Evolutionary conservation across 148 eudicot genomes (phyloP).

Genomic region (Euryodendron excelsum): DNA sequence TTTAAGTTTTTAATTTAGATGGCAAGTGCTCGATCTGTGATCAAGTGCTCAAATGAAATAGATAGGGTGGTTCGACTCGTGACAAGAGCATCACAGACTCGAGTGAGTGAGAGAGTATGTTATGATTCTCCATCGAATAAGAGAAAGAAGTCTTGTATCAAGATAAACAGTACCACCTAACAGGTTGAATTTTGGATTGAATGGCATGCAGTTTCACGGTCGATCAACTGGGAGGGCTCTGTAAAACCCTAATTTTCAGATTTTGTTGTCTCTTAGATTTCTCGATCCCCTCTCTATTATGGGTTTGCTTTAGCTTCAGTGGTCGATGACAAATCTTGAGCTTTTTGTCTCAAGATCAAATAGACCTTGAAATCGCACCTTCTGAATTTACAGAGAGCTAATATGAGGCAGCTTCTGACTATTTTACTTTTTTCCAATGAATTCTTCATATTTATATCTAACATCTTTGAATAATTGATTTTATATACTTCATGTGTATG

Average conservation of each 20-base stretch:
- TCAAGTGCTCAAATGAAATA: no score
- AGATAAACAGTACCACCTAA: no score
- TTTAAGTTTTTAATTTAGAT: no score
- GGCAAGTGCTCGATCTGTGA: no score
- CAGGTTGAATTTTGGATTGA: no score
- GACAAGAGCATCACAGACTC: no score
- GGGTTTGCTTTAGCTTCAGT: not conserved
- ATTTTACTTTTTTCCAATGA: not conserved
- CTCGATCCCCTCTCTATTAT: not conserved
- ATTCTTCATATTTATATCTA: not conserved
- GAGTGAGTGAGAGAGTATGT: no score
- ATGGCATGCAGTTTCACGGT: no score
- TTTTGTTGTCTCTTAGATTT: not conserved
- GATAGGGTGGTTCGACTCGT: no score
- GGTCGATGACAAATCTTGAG: not conserved
- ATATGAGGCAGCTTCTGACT: not conserved
- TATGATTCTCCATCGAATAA: no score
- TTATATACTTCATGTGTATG: not conserved
- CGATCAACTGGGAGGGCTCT: no score
- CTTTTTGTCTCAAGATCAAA: not conserved
- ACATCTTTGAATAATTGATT: not conserved
- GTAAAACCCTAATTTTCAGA: not conserved
- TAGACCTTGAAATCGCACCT: not conserved
- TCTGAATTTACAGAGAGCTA: not conserved
- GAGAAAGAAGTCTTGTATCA: no score